Conservation (phyloP, 352 stramenopile genomes). For the Phytophthora macrochlamydospora region DNA sequence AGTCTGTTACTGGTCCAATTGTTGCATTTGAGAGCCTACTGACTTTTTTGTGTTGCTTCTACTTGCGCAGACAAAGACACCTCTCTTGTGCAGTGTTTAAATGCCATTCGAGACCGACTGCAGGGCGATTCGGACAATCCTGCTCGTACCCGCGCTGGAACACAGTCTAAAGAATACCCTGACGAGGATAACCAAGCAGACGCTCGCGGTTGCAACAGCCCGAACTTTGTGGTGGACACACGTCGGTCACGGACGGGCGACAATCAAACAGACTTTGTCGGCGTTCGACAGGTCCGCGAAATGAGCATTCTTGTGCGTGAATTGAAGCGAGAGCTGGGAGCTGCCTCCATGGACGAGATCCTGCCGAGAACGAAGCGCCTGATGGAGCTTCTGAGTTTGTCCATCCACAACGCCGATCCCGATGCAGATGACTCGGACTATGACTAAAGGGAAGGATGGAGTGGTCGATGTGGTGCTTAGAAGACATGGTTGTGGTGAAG, state of each 20-base stretch:
- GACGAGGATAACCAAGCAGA: slow-evolving; percentile 22
- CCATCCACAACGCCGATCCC: slow-evolving; percentile 50
- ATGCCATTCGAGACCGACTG: slow-evolving; percentile 47
- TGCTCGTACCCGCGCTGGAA: neutral
- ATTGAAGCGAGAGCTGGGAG: slow-evolving; percentile 80
- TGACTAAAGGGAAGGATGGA: slow-evolving; percentile 27
- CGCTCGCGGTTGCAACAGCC: slow-evolving; percentile 11
- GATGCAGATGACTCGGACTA: slow-evolving; percentile 35
- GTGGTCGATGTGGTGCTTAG: neutral
- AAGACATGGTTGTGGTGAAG: neutral
- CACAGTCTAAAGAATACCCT: slow-evolving; percentile 4
- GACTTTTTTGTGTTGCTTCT: slow-evolving; percentile 4
- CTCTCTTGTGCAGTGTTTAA: slow-evolving; percentile 55
- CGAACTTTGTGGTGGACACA: slow-evolving; percentile 77
- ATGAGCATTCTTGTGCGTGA: slow-evolving; percentile 76
- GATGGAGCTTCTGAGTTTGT: slow-evolving; percentile 84
- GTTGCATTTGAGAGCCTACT: neutral
- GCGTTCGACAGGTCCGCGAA: slow-evolving; percentile 73
- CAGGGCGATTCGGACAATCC: slow-evolving; percentile 15
- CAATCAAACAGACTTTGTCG: slow-evolving; percentile 43
- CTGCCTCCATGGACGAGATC: slow-evolving; percentile 75
- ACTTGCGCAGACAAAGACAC: slow-evolving; percentile 42
- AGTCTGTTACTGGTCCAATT: slow-evolving; percentile 39
- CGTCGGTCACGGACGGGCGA: slow-evolving; percentile 9
- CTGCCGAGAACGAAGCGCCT: slow-evolving; percentile 74